Percentiles rank a stretch among this genome's conserved stretches.
Evolutionary conservation across 345 rosid genomes (phyloP).

Genomic region (Citrus unshiu): DNA sequence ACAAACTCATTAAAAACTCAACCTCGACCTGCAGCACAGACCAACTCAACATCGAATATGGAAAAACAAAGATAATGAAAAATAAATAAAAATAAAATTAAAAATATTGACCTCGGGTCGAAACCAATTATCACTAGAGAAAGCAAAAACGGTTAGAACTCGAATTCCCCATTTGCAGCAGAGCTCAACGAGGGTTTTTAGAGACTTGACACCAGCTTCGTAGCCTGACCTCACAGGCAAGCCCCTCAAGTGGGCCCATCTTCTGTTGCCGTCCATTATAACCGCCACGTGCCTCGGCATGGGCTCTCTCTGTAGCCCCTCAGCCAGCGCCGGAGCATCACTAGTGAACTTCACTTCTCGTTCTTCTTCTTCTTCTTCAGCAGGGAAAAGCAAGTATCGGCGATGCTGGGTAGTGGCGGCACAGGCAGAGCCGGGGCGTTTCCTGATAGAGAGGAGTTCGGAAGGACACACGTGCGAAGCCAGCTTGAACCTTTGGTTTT

Average conservation of each 20-base stretch:
- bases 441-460: neutral
- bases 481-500: neutral
- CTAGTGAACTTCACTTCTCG: neutral
- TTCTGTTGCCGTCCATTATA: constrained; percentile 26
- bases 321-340: constrained; percentile 1
- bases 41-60: neutral
- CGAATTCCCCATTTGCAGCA: constrained; percentile 25
- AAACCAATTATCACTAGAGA: constrained; percentile 31
- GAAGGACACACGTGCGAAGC: neutral
- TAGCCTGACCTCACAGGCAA: constrained; percentile 19
- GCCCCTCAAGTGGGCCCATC: constrained; percentile 22
- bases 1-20: constrained; percentile 22
- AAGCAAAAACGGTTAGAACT: constrained; percentile 25
- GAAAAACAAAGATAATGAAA: neutral
- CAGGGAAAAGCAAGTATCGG: neutral
- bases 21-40: constrained; percentile 23
- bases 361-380: neutral
- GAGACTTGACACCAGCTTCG: constrained; percentile 23
- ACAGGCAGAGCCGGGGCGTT: neutral
- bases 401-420: neutral
- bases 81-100: too few relatives aligned
- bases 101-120: constrained; percentile 20
- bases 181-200: constrained; percentile 16
- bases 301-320: constrained; percentile 12
- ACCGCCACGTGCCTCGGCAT: constrained; percentile 31